Evolutionary conservation across 2,329 filamentous ascomycete genomes (phyloP), one percentile per base, ranked within the genome.

Genomic region (Penicillium digitatum): DNA sequence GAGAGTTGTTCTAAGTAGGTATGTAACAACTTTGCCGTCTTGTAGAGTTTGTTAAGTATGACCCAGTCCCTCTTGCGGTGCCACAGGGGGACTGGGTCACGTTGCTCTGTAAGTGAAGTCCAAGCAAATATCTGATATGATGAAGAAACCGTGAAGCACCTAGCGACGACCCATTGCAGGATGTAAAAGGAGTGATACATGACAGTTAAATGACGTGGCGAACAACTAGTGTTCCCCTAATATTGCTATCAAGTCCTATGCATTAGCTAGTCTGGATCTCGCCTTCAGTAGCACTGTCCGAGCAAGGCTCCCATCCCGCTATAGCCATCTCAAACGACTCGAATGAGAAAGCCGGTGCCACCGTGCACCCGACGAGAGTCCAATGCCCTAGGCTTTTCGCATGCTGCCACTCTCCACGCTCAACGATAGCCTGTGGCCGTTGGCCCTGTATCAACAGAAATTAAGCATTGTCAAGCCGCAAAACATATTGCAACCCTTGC

Each of bases 321-420:
- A 59, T 57, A 61, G 65, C 62, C 48, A 69, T 67, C 67, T 71
- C 64, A 70, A 70, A 71, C 35, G 39, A 46, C 39, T 55, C 53
- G 18, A 47, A 55, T 8, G n/a, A 10, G 24, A 55, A 55, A 3
- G 37, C 53, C 24, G 53, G 53, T 12, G 45, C 47, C 11, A 55
- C 53, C 10, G 45, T 51, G 31, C 42, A 46, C 4, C 70, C 79
- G 1, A 81, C 78, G 16, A 82, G 68, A 4, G 79, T 80, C 79
- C 79, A 82, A 3, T 72, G 64, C 1, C 79, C 79, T 32, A 71
- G 55, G 42, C 76, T 79, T 52, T 64, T 67, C 1, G 78, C 79
- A 32, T 73, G 69, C 69, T 81, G 79, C 79, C 79, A 81, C 54
- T 74, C 71, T 14, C 65, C 58, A 48, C 68, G 71, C 7, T 69